A percentile compares a stretch with the other conserved stretches of the same genome.
Evolutionary conservation across 345 rosid genomes (phyloP).

Genomic region (Litchi chinensis): DNA sequence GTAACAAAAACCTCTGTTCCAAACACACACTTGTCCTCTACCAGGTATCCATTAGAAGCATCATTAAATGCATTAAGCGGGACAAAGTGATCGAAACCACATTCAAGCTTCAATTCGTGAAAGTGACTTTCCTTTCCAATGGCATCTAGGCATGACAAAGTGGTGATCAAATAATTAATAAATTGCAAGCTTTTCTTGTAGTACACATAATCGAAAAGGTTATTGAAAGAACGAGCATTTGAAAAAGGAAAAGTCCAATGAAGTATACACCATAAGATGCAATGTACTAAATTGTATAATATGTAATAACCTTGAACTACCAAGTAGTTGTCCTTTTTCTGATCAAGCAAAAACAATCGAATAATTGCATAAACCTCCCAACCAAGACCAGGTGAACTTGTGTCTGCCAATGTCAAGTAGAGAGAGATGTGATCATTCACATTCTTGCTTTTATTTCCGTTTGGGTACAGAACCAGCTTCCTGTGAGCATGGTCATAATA

Average conservation of each 20-base stretch:
- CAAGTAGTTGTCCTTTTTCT: conserved; percentile 37
- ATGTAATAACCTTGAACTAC: conserved; percentile 37
- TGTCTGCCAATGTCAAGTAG: conserved; percentile 50
- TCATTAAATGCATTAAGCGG: conserved; percentile 25
- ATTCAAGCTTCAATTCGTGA: conserved; percentile 33
- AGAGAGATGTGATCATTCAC: conserved; percentile 53
- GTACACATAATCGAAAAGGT: neutral
- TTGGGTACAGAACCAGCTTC: conserved; percentile 63
- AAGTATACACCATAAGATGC: neutral
- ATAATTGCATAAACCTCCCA: conserved; percentile 54
- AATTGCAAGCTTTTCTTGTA: neutral
- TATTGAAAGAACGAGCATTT: neutral
- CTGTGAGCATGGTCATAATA: conserved; percentile 29
- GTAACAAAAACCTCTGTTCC: conserved; percentile 48
- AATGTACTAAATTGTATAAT: neutral
- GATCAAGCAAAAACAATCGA: conserved; percentile 55
- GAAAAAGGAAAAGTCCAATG: neutral
- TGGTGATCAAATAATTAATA: neutral
- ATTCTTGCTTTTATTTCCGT: conserved; percentile 65
- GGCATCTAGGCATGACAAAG: conserved; percentile 30
- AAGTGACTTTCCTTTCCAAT: conserved; percentile 39
- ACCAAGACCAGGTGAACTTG: conserved; percentile 41
- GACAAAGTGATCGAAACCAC: conserved; percentile 47
- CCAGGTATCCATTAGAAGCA: conserved; percentile 38
- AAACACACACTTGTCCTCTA: conserved; percentile 39